These are phyloP conservation scores for Neodidymelliopsis sp. DNA, from an alignment of 2,329 filamentous ascomycete species.

Conservation along the genomic window DNA sequence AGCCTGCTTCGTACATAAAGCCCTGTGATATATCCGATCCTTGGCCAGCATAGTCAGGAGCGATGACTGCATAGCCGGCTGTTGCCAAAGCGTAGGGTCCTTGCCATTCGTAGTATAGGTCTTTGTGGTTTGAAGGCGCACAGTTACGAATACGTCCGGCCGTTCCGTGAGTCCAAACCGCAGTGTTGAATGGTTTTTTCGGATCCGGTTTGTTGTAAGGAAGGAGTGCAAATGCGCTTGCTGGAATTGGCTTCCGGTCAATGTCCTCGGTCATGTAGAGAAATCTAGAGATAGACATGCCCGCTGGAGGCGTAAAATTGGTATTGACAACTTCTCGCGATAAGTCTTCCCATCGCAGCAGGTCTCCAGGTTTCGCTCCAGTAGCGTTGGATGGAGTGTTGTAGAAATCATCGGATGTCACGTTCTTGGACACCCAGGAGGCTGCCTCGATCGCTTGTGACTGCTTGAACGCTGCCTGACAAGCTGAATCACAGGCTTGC, in stretches of 20 bases:
- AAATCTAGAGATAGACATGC: constrained; percentile 28
- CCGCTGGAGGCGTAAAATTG: constrained; percentile 24
- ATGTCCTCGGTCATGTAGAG: constrained; percentile 35
- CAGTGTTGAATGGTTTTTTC: constrained; percentile 22
- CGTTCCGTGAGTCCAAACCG: constrained; percentile 30
- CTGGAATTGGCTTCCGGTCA: constrained; percentile 28
- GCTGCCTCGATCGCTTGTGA: not conserved
- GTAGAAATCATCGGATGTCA: constrained; percentile 24
- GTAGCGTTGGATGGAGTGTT: constrained; percentile 23
- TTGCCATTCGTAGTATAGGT: constrained; percentile 33
- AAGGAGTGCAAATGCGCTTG: constrained; percentile 29
- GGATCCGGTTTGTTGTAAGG: constrained; percentile 25
- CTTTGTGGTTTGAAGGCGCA: constrained; percentile 28
- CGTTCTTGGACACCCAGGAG: constrained; percentile 12
- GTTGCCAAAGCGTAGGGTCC: constrained; percentile 25
- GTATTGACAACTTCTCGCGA: constrained; percentile 21
- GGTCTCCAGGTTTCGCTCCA: constrained; percentile 24
- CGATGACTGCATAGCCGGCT: constrained; percentile 31
- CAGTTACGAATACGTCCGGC: constrained; percentile 28
- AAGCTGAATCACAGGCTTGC: constrained; percentile 1
- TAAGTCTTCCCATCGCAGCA: constrained; percentile 29
- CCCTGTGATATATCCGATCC: constrained; percentile 29
- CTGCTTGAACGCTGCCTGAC: not conserved
- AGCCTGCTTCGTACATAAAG: constrained; percentile 34
- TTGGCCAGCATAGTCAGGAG: constrained; percentile 30